These are phyloP conservation scores for Dactylellina leptospora DNA, from an alignment of 2,329 filamentous ascomycete species.

Conservation along the genomic window DNA sequence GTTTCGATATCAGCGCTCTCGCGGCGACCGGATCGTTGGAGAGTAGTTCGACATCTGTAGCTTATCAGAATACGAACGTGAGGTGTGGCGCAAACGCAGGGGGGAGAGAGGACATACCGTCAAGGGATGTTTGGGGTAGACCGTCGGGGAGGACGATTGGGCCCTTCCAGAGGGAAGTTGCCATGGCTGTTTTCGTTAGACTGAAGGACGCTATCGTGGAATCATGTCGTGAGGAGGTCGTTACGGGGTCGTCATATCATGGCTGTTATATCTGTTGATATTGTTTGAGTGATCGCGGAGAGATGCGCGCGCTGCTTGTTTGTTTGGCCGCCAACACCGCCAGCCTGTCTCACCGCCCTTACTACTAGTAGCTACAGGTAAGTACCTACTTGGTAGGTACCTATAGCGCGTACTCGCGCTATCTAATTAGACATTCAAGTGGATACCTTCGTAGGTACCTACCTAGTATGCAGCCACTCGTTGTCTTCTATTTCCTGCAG, in stretches of 20 bases:
- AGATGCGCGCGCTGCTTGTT: too few species aligned
- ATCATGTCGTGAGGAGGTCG: constrained; percentile 29
- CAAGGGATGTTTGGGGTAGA: constrained; percentile 27
- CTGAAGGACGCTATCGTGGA: constrained; percentile 17
- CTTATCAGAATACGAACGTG: constrained; percentile 28
- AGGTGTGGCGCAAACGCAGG: constrained; percentile 8
- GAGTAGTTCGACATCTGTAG: constrained; percentile 36
- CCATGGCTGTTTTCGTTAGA: constrained; percentile 23
- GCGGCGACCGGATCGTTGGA: constrained; percentile 4
- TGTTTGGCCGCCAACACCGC: not conserved
- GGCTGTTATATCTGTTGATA: not conserved
- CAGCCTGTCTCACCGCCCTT: too few species aligned
- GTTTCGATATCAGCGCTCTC: constrained; percentile 8
- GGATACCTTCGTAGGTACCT: too few species aligned
- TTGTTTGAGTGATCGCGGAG: too few species aligned
- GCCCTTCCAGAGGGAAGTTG: constrained; percentile 41
- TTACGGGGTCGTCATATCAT: not conserved
- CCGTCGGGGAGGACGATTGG: constrained; percentile 34
- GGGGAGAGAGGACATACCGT: constrained; percentile 15
- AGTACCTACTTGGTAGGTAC: too few species aligned
- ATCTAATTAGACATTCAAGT: too few species aligned
- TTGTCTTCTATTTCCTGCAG: not conserved
- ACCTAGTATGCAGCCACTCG: too few species aligned
- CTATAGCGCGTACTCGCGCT: too few species aligned
- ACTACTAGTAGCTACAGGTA: too few species aligned